phyloP scores from a whole-genome alignment of 2,329 filamentous ascomycete genomes.

The Pseudonectria buxi region DNA sequence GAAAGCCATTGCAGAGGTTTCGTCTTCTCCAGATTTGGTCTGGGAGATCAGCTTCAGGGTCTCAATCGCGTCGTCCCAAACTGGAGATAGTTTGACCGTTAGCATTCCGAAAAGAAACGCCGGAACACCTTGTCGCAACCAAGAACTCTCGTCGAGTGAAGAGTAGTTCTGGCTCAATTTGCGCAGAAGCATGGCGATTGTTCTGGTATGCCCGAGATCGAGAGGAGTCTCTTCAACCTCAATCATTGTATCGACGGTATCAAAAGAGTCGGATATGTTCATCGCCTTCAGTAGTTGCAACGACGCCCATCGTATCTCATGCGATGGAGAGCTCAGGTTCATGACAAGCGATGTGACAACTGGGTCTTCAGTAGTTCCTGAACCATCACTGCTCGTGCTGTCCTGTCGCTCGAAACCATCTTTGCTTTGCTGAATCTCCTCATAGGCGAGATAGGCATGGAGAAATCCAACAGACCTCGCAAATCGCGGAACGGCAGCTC shows the following conservation, averaged over 20 bases:
- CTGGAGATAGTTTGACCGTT: conserved; percentile 73
- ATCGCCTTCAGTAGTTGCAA: conserved; percentile 65
- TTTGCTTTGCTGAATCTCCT: conserved; percentile 27
- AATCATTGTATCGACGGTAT: conserved; percentile 51
- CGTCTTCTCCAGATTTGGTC: conserved; percentile 63
- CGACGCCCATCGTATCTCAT: conserved; percentile 65
- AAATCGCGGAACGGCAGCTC: conserved; percentile 59
- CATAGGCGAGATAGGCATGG: conserved; percentile 53
- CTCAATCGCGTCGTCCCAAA: conserved; percentile 79
- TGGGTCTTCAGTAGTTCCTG: conserved; percentile 45
- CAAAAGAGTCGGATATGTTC: conserved; percentile 20
- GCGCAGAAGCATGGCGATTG: conserved; percentile 78
- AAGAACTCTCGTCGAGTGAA: conserved; percentile 50
- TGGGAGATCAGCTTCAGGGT: conserved; percentile 70
- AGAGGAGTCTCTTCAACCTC: conserved; percentile 74
- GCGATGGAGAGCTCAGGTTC: conserved; percentile 70
- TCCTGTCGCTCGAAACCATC: conserved; percentile 16
- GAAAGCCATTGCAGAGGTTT: conserved; percentile 66
- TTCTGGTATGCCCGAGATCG: conserved; percentile 67
- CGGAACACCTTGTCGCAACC: conserved; percentile 67
- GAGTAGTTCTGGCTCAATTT: conserved; percentile 64
- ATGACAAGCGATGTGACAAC: conserved; percentile 60
- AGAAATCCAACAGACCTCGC: conserved; percentile 60
- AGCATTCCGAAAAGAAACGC: conserved; percentile 84
- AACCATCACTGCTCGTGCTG: conserved; percentile 36